phyloP scores from a whole-genome alignment of 2,329 filamentous ascomycete species.

The Shiraia bambusicola region DNA sequence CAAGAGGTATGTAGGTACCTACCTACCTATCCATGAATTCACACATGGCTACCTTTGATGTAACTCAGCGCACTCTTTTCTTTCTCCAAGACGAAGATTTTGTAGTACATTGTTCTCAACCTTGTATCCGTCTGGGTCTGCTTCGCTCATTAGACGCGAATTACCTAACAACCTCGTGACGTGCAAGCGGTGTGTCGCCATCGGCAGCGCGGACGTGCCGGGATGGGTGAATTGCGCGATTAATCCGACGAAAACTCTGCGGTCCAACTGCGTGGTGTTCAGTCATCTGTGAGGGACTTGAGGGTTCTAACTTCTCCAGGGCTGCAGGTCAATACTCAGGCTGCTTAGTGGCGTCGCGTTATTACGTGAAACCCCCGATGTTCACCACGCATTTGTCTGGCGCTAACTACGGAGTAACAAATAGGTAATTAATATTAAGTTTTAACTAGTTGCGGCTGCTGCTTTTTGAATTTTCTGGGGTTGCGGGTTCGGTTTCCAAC shows the following conservation, averaged over 20 bases:
- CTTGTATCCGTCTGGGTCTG: too few species aligned
- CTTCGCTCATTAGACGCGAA: too few species aligned
- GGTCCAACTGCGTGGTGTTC: slow-evolving; percentile 9
- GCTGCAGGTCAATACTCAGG: slow-evolving; percentile 21
- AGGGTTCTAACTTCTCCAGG: slow-evolving; percentile 7
- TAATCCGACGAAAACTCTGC: slow-evolving; percentile 25
- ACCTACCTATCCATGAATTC: too few species aligned
- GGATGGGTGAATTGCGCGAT: too few species aligned
- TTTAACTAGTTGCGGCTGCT: too few species aligned
- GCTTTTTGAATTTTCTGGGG: slow-evolving; percentile 19
- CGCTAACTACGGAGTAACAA: too few species aligned
- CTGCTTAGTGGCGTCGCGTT: slow-evolving; percentile 10
- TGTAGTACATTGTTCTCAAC: too few species aligned
- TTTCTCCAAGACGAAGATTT: too few species aligned
- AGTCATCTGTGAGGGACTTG: too few species aligned
- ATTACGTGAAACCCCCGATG: slow-evolving; percentile 28
- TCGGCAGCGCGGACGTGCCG: slow-evolving; percentile 11
- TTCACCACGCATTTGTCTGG: slow-evolving; percentile 15
- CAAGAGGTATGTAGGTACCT: background rate
- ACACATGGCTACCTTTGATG: background rate
- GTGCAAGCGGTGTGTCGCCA: slow-evolving; percentile 28
- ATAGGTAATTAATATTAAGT: too few species aligned
- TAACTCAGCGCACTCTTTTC: background rate
- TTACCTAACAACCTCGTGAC: too few species aligned
- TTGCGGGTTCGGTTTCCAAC: slow-evolving; percentile 4